Evolutionary conservation across 306 rosid species (phyloP).

Genomic region (Delonix regia): DNA sequence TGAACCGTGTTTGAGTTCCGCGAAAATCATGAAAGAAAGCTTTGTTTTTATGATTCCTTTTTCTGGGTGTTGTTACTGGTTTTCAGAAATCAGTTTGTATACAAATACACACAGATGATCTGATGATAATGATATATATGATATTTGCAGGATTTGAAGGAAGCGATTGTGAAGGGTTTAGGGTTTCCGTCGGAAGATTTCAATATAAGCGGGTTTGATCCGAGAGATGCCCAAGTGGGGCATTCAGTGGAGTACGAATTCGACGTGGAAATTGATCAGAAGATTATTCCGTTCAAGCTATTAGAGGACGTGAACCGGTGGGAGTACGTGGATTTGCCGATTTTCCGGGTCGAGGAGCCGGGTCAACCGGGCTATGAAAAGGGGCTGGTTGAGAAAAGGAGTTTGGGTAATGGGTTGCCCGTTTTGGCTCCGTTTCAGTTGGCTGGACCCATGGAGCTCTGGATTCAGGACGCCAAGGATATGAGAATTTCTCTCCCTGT

Average conservation of each 20-base stretch:
- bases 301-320: constrained; percentile 79
- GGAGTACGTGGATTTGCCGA: constrained; percentile 89
- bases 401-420: constrained; percentile 46
- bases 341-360: constrained; percentile 65
- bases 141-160: constrained; percentile 74
- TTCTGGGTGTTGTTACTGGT: not conserved
- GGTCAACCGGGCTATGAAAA: constrained; percentile 34
- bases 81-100: not conserved
- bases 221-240: constrained; percentile 79
- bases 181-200: constrained; percentile 70
- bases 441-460: constrained; percentile 98
- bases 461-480: constrained; percentile 89
- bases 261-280: constrained; percentile 72
- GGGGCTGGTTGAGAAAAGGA: constrained; percentile 53
- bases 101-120: not conserved
- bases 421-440: constrained; percentile 91
- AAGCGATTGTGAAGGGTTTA: constrained; percentile 72
- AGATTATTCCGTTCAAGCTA: constrained; percentile 80
- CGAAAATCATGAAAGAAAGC: not conserved
- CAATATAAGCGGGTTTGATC: constrained; percentile 74
- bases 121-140: not conserved
- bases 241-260: constrained; percentile 88
- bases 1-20: not conserved
- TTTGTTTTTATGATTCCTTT: not conserved
- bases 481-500: constrained; percentile 88